These are phyloP conservation scores for Echeveria elegans DNA, from an alignment of 164 flowering plant species.

Conservation along the genomic window DNA sequence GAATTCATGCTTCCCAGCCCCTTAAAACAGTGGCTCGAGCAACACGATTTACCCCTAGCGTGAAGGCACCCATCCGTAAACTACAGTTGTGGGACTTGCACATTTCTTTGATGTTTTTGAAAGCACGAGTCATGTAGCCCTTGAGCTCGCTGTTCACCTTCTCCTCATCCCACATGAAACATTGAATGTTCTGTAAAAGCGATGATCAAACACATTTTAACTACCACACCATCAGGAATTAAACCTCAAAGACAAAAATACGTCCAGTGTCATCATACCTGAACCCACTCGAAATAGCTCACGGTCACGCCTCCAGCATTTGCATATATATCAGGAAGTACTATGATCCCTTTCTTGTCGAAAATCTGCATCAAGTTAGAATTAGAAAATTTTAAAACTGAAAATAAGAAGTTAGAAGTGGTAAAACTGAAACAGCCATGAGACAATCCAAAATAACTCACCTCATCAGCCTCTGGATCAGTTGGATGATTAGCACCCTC, in stretches of 20 bases:
- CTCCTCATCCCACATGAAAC: slow-evolving; percentile 96
- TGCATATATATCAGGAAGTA: slow-evolving; percentile 74
- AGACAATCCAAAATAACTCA: slow-evolving; percentile 9
- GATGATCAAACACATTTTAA: background rate
- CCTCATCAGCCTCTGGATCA: slow-evolving; percentile 88
- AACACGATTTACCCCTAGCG: slow-evolving; percentile 77
- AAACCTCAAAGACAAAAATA: background rate
- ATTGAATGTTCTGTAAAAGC: slow-evolving; percentile 77
- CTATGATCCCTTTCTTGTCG: slow-evolving; percentile 50
- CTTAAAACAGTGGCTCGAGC: slow-evolving; percentile 72
- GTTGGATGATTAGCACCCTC: slow-evolving; percentile 86
- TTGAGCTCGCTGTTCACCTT: slow-evolving; percentile 64
- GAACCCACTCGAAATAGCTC: slow-evolving; percentile 70
- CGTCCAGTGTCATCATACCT: slow-evolving; percentile 20
- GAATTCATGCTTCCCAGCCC: slow-evolving; percentile 80
- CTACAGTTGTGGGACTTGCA: slow-evolving; percentile 65
- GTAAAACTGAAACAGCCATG: background rate
- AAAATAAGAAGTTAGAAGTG: background rate
- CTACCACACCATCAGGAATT: background rate
- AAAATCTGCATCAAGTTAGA: slow-evolving; percentile 35
- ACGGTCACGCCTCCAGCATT: slow-evolving; percentile 74
- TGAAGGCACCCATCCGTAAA: slow-evolving; percentile 93
- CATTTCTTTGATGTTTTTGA: slow-evolving; percentile 57
- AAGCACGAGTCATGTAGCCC: slow-evolving; percentile 72
- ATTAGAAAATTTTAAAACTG: background rate